These are phyloP conservation scores for Prunus padus DNA, from an alignment of 306 rosid species.

Conservation along the genomic window DNA sequence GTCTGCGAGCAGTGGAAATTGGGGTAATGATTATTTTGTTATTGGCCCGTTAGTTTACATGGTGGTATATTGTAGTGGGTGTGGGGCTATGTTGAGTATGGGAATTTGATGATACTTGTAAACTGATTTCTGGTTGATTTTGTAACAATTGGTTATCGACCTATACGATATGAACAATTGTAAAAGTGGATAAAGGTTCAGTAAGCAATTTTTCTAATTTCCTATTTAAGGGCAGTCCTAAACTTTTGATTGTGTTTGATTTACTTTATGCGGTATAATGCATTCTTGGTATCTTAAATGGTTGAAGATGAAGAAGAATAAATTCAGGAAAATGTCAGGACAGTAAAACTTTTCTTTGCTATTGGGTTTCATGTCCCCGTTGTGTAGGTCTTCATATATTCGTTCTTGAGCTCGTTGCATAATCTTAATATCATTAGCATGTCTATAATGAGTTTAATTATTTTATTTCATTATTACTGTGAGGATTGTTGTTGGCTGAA, in stretches of 20 bases:
- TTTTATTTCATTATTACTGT: not conserved
- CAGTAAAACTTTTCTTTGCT: not conserved
- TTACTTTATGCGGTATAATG: not conserved
- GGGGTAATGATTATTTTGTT: not conserved
- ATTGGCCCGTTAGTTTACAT: not conserved
- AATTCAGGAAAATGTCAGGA: not conserved
- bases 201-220: not conserved
- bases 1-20: not conserved
- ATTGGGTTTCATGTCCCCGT: not conserved
- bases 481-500: conserved; percentile 21
- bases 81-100: not conserved
- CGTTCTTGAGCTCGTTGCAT: not conserved
- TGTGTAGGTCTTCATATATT: not conserved
- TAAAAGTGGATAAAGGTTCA: conserved; percentile 1
- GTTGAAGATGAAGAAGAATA: not conserved
- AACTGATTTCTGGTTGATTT: not conserved
- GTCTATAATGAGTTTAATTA: not conserved
- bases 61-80: not conserved
- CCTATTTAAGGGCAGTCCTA: not conserved
- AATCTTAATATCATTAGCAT: not conserved
- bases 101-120: not conserved
- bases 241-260: conserved; percentile 8
- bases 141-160: not conserved
- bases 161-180: not conserved
- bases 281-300: not conserved